Evolutionary conservation across 2,329 filamentous ascomycete genomes (phyloP).

Genomic region (Parascedosporium putredinis): DNA sequence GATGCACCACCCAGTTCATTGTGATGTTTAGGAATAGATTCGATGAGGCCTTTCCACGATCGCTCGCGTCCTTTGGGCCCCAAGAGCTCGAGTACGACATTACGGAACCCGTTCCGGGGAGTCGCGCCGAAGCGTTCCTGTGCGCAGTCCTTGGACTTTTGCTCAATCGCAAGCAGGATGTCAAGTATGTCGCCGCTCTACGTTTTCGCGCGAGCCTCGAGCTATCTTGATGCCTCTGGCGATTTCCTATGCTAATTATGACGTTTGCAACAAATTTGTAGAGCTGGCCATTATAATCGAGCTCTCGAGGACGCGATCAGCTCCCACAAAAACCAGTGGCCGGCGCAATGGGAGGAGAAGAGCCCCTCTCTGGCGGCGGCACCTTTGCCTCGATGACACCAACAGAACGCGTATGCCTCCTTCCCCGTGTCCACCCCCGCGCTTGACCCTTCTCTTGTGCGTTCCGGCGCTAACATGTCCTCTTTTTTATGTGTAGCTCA

Average conservation of each 20-base stretch:
- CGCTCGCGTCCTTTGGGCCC: conserved; percentile 79
- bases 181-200: conserved; percentile 60
- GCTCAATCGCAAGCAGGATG: conserved; percentile 94
- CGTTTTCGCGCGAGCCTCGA: neutral
- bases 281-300: conserved; percentile 82
- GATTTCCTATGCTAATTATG: conserved; percentile 14
- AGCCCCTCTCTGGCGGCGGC: conserved; percentile 69
- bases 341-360: conserved; percentile 67
- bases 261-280: conserved; percentile 32
- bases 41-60: conserved; percentile 77
- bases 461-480: neutral
- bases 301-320: conserved; percentile 89
- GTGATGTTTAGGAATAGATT: conserved; percentile 97
- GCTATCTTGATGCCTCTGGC: neutral
- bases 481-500: conserved; percentile 48
- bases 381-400: conserved; percentile 77
- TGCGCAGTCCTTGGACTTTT: conserved; percentile 82
- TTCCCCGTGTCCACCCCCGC: neutral
- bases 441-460: neutral
- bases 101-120: conserved; percentile 64
- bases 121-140: conserved; percentile 76
- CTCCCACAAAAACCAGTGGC: conserved; percentile 81
- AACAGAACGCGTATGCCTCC: conserved; percentile 59
- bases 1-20: conserved; percentile 60
- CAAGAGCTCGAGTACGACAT: conserved; percentile 90